Evolutionary conservation across 345 rosid genomes (phyloP), one percentile per base, ranked within the genome.

Genomic region (Gossypium thurberi): DNA sequence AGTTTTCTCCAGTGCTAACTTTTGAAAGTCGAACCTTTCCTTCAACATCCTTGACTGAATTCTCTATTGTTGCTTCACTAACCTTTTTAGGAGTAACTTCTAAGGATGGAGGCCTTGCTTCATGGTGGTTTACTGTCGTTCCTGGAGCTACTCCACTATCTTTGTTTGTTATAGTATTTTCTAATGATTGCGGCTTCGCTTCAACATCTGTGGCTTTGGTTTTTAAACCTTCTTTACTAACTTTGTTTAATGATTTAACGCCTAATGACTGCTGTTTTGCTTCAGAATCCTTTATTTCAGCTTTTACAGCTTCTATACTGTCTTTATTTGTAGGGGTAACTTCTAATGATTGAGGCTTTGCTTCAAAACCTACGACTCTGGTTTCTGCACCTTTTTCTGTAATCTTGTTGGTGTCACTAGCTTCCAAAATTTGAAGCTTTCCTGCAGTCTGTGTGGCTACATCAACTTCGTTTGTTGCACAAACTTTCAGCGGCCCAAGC

Each of bases 401-500:
- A 67, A 25, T 47, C 43, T 52, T 52, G 72, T 25, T 69, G 47
- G 61, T n/a, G 51, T 42, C 74, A 55, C 10, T 56, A 56, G 15
- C 40, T 57, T 71, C 74, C 14, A 40, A 37, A 56, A 62, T 42
- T 21, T 71, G 53, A 71, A 11, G 37, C 52, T 56, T 56, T n/a
- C 11, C 63, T 21, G 2, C 52, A 0, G 69, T n/a, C 69, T 50
- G 9, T 28, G 76, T 28, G 18, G 37, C 42, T 42, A 74, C 55
- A 44, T n/a, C 43, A 56, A 7, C 52, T 53, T 44, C 50, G 11
- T 48, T 21, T 46, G 61, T 47, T 10, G 55, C 17, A 66, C 18
- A 79, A 78, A 78, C 77, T 75, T 79, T 81, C 57, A 87, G 46
- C 40, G 91, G 87, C 72, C 87, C 90, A 73, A 90, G 85, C 84